Evolutionary conservation across 2,329 filamentous ascomycete genomes (phyloP), one percentile per base, ranked within the genome.

Genomic region (Venturia effusa): DNA sequence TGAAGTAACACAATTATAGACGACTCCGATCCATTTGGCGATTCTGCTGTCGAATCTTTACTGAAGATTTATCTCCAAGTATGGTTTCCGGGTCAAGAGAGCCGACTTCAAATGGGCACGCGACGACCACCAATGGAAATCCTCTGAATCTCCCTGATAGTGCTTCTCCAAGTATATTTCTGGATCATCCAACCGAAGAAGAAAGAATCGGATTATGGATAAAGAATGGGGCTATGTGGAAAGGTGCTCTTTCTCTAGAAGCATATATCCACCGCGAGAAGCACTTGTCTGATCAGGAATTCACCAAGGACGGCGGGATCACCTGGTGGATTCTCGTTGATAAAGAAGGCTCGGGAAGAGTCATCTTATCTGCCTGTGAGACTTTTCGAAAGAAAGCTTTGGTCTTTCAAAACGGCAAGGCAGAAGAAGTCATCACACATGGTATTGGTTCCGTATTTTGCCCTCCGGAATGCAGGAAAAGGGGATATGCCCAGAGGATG

Each of bases 391-490:
- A 81, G 71, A 76, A 73, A 61, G 79, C 78, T 1, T 67, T 81
- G 0, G 72, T 80, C 1, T 76, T 71, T n/a, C 62, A 67, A 67
- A 51, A 79, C 68, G 80, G 81, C 67, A 68, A 71, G 55, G 74
- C 81, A 19, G 73, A 78, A 64, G 84, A 90, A 57, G 83, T 81
- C 1, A 77, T 85, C 11, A 84, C 84, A 19, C 87, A 96, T 75
- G 91, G 88, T 5, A 83, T 96, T 61, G 88, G 85, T 11, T 90
- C 87, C 66, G 91, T 95, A 15, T 95, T 88, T 74, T 90, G 87
- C 2, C 81, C 85, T 48, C 81, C 84, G 0, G 77, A 83, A 67
- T 85, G 82, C 72, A 78, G 91, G 66, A 86, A 89, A 4, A 82
- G 81, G 68, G 88, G 90, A 24, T 96, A 96, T 75, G 91, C 90